Conservation (phyloP, 345 rosid genomes). For the Bruguiera sexangula region DNA sequence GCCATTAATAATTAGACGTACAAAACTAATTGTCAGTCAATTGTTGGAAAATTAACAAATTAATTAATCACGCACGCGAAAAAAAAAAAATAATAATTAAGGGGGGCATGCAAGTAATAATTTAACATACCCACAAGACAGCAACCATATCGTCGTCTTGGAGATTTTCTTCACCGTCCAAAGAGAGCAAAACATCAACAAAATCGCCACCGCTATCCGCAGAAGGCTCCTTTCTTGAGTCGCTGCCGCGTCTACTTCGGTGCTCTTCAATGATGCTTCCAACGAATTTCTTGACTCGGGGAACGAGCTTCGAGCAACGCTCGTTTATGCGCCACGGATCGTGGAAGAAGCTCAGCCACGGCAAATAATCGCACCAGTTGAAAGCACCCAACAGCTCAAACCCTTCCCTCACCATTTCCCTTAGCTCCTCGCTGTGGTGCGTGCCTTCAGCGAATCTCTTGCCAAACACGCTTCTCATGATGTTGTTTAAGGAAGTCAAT, state of each 20-base stretch:
- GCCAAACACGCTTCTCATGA: conserved; percentile 91
- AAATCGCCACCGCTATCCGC: conserved; percentile 47
- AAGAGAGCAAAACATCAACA: conserved; percentile 70
- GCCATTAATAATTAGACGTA: background rate
- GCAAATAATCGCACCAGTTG: conserved; percentile 72
- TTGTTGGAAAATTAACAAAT: too few species aligned
- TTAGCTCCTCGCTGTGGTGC: conserved; percentile 33
- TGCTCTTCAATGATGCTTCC: conserved; percentile 56
- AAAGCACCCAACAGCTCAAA: conserved; percentile 81
- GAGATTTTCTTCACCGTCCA: conserved; percentile 71
- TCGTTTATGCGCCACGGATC: conserved; percentile 52
- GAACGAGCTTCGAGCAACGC: conserved; percentile 74
- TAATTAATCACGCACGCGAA: background rate
- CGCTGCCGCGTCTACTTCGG: conserved; percentile 5
- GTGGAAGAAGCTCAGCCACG: conserved; percentile 56
- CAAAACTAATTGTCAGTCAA: background rate
- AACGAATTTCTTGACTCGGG: conserved; percentile 58
- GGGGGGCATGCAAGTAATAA: background rate
- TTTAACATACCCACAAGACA: conserved; percentile 65
- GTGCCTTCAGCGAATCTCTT: conserved; percentile 39
- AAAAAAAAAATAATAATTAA: background rate
- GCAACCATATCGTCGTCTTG: conserved; percentile 82
- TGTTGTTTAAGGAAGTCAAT: conserved; percentile 66
- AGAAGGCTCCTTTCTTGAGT: conserved; percentile 19
- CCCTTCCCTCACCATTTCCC: conserved; percentile 69